A percentile compares a stretch with the other conserved stretches of the same genome.
Evolutionary conservation across 495 filamentous ascomycete genomes (phyloP).

Genomic region (Lophium mytilinum): DNA sequence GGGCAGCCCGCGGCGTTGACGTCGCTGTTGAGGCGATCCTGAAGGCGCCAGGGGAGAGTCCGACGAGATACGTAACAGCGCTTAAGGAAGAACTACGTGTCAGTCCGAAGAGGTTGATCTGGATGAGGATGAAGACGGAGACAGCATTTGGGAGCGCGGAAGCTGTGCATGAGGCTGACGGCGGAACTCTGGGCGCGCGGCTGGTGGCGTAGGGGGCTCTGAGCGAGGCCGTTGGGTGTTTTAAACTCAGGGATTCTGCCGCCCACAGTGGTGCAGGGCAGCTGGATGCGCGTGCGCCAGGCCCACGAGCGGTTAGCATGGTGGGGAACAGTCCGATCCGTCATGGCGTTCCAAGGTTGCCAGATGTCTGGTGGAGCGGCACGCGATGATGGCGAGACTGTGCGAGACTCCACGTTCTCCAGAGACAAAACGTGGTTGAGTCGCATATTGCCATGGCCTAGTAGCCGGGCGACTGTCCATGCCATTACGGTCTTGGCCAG

Average conservation of each 20-base stretch:
- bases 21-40: neutral
- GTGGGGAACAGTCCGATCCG: slow-evolving; percentile 8
- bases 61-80: too few species aligned
- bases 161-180: neutral
- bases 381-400: slow-evolving; percentile 1
- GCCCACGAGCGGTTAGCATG: slow-evolving; percentile 6
- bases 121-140: neutral
- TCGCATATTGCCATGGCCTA: too few species aligned
- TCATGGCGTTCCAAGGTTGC: neutral
- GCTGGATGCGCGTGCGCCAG: neutral
- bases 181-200: neutral
- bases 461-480: too few species aligned
- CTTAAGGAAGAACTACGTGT: too few species aligned
- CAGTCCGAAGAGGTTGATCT: too few species aligned
- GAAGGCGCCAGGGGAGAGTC: too few species aligned
- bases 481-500: too few species aligned
- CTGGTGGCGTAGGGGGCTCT: neutral
- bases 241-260: slow-evolving; percentile 14
- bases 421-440: too few species aligned
- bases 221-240: neutral
- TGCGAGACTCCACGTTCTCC: neutral
- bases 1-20: neutral
- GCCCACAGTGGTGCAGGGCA: neutral
- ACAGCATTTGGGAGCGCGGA: neutral
- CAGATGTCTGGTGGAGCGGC: neutral